These are phyloP conservation scores for Patellaria atrata DNA, from an alignment of 495 filamentous ascomycete species.

Conservation along the genomic window DNA sequence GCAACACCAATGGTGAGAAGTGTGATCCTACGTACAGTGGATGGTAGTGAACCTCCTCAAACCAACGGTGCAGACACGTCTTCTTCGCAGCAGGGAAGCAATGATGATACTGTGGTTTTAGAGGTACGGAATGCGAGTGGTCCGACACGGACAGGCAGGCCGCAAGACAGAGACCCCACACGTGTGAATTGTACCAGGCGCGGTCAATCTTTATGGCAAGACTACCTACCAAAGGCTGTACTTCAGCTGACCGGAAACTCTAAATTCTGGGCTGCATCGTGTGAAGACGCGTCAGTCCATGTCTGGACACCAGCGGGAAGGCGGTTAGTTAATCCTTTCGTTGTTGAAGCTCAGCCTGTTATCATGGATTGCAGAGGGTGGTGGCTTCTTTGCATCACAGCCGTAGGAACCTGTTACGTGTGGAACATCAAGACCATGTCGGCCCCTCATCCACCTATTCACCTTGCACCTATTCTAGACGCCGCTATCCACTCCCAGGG, in stretches of 20 bases:
- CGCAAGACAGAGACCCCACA: slow-evolving; percentile 60
- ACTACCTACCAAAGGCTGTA: slow-evolving; percentile 71
- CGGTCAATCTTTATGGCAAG: slow-evolving; percentile 84
- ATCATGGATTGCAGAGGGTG: slow-evolving; percentile 80
- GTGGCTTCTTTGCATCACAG: slow-evolving; percentile 78
- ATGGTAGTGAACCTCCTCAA: slow-evolving; percentile 28
- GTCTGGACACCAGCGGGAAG: slow-evolving; percentile 92
- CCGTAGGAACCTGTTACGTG: slow-evolving; percentile 79
- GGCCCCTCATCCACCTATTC: slow-evolving; percentile 78
- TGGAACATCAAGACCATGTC: slow-evolving; percentile 83
- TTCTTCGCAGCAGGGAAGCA: slow-evolving; percentile 38
- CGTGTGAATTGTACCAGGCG: slow-evolving; percentile 65
- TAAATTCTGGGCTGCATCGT: slow-evolving; percentile 80
- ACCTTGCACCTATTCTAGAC: slow-evolving; percentile 79
- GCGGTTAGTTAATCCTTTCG: slow-evolving; percentile 63
- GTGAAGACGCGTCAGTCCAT: slow-evolving; percentile 86
- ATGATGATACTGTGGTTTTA: slow-evolving; percentile 49
- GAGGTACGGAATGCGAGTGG: slow-evolving; percentile 58
- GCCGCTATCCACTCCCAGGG: slow-evolving; percentile 57
- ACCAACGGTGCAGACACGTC: slow-evolving; percentile 13
- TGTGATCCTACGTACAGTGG: slow-evolving; percentile 56
- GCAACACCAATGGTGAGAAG: slow-evolving; percentile 78
- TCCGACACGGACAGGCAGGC: slow-evolving; percentile 39
- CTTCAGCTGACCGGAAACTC: slow-evolving; percentile 79
- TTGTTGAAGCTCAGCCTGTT: slow-evolving; percentile 85